phyloP scores from a whole-genome alignment of 2,329 filamentous ascomycete genomes.

The Stenocarpella maydis region DNA sequence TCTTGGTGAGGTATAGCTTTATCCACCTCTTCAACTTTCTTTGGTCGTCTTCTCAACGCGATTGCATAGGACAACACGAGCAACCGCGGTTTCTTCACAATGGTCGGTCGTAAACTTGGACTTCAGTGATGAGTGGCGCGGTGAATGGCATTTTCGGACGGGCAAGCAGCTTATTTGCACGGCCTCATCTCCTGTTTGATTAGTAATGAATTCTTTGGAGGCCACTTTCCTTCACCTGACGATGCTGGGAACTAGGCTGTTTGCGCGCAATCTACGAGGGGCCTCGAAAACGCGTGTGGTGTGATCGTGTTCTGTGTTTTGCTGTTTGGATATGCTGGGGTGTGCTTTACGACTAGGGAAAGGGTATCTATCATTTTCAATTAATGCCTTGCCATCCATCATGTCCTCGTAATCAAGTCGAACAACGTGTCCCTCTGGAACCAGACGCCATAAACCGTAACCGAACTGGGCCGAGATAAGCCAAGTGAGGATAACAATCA shows the following conservation, averaged over 20 bases:
- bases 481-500: constrained; percentile 37
- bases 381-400: background rate
- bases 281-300: background rate
- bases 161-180: background rate
- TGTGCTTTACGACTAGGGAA: constrained; percentile 2
- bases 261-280: background rate
- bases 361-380: constrained; percentile 19
- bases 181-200: background rate
- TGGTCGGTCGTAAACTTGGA: constrained; percentile 31
- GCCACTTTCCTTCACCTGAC: background rate
- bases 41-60: constrained; percentile 26
- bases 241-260: background rate
- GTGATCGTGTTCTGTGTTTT: background rate
- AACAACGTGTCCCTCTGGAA: background rate
- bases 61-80: constrained; percentile 21
- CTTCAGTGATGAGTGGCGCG: constrained; percentile 9
- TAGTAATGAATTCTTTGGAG: background rate
- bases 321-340: background rate
- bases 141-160: background rate
- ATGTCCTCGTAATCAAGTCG: background rate
- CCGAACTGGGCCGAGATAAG: background rate
- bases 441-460: constrained; percentile 20
- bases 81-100: constrained; percentile 29
- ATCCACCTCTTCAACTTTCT: constrained; percentile 3
- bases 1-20: constrained; percentile 27